Percentiles rank a stretch among this genome's conserved stretches.
These are phyloP conservation scores for Nakazawaea pomicola DNA, from an alignment of 805 yeast genomes.

Conservation along the genomic window DNA sequence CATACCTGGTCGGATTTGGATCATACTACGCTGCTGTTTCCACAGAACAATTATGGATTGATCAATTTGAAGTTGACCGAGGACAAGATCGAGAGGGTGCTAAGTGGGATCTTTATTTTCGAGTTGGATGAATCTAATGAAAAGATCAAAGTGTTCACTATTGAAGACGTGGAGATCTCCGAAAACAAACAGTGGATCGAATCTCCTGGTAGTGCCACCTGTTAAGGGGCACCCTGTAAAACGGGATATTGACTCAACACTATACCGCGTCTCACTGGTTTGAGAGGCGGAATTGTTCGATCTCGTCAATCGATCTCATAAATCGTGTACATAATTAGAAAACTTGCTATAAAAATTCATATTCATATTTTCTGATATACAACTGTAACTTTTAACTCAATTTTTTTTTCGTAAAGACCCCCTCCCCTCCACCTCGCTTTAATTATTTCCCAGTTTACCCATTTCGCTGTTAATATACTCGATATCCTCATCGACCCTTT, in stretches of 20 bases:
- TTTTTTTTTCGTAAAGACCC: too few relatives aligned
- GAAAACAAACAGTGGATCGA: slow-evolving; percentile 31
- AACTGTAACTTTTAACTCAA: too few relatives aligned
- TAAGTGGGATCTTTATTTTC: slow-evolving; percentile 57
- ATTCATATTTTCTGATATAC: too few relatives aligned
- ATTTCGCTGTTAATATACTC: neutral
- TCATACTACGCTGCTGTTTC: slow-evolving; percentile 17
- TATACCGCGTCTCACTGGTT: slow-evolving; percentile 1
- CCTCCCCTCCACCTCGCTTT: too few relatives aligned
- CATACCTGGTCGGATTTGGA: slow-evolving; percentile 35
- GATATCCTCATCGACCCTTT: neutral
- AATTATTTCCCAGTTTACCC: too few relatives aligned
- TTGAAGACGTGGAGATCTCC: slow-evolving; percentile 59
- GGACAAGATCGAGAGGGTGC: slow-evolving; percentile 29
- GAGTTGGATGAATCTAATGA: slow-evolving; percentile 56
- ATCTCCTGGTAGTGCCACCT: slow-evolving; percentile 8
- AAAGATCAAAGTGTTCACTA: slow-evolving; percentile 53
- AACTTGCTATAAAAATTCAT: neutral
- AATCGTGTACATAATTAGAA: too few relatives aligned
- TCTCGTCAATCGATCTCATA: too few relatives aligned
- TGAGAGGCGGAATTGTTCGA: too few relatives aligned
- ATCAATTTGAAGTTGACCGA: slow-evolving; percentile 26
- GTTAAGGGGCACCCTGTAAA: neutral
- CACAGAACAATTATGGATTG: slow-evolving; percentile 20
- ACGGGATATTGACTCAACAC: too few relatives aligned